phyloP scores from a whole-genome alignment of 139 green algal genomes.

The Deuterostichococcus epilithicus region DNA sequence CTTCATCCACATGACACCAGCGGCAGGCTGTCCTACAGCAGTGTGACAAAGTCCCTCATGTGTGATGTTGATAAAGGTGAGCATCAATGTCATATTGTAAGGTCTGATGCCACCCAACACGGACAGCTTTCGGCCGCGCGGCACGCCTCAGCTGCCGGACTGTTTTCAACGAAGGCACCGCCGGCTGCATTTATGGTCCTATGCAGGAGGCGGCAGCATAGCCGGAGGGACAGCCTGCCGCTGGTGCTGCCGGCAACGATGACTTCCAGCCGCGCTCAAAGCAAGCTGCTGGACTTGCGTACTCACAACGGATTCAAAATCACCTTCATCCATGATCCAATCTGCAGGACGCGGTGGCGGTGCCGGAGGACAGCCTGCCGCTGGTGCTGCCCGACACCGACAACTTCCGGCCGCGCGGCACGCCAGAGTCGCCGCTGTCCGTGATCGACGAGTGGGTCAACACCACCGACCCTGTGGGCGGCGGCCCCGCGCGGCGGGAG shows the following conservation, averaged over 20 bases:
- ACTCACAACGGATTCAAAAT: no score
- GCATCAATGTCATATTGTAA: slow-evolving; percentile 80
- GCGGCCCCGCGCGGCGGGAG: slow-evolving; percentile 56
- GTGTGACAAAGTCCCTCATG: no score
- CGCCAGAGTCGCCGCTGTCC: slow-evolving; percentile 80
- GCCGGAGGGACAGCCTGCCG: slow-evolving; percentile 77
- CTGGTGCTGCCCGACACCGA: slow-evolving; percentile 82
- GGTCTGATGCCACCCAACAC: slow-evolving; percentile 81
- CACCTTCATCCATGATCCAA: no score
- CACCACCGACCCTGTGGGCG: slow-evolving; percentile 52
- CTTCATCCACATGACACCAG: no score
- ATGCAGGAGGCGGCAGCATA: slow-evolving; percentile 58
- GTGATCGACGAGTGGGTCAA: slow-evolving; percentile 77
- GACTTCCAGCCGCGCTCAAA: slow-evolving; percentile 71
- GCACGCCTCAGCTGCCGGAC: slow-evolving; percentile 77
- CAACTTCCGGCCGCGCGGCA: slow-evolving; percentile 86
- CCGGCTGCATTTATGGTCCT: no score
- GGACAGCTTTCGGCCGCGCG: slow-evolving; percentile 86
- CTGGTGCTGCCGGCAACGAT: slow-evolving; percentile 81
- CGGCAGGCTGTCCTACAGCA: no score
- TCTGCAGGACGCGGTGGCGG: slow-evolving; percentile 48
- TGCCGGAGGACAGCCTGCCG: slow-evolving; percentile 82
- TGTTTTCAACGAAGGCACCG: no score
- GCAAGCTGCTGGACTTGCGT: background rate
- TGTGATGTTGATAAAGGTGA: slow-evolving; percentile 42